Base-by-base conservation (phyloP, 805 yeast genomes). In the Metschnikowia peoriensis region DNA sequence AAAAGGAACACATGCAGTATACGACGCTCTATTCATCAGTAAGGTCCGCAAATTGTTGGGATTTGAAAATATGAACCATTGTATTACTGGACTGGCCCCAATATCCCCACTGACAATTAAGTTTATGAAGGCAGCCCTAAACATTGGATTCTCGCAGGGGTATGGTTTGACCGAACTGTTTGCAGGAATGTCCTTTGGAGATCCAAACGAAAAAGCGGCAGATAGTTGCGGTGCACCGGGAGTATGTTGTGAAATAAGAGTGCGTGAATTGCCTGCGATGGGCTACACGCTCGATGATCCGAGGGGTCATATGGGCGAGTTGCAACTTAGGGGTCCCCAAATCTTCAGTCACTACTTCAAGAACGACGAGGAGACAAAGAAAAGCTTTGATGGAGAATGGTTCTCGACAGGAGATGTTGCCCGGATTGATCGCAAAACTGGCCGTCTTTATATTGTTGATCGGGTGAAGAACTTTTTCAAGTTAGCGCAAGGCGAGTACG, bases 401-500 rank as follows among this genome's bases (percentile, higher is more conserved):
- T 81, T 81, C 65, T 65, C 69, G 41, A 81, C 86, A 5, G 87
- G 87, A 29, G 92, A 86, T 65, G 61, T 58, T 16, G 63, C 60
- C 1, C 50, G 61, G 4, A 56, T 60, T 32, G 52, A 54, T 40
- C 49, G 53, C 1, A 51, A 56, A 1, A 68, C 71, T 7, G 89
- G 91, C 11, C 75, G 85, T 44, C 65, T 88, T 27, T 72, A 68
- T 46, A 83, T 87, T 14, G 53, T 59, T 22, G 94, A 88, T 63
- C 76, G 94, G 55, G 90, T 87, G 39, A 87, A 87, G 73, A 88
- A 87, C 69, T 86, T 87, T 70, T 87, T 86, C 76, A 87, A 87
- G 57, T 69, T 74, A 57, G 64, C 78, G 7, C 78, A 74, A 57
- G 79, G 79, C 51, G 79, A 73, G 68, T 87, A 86, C 66, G 80